phyloP scores from a whole-genome alignment of 164 flowering plant species.

The Annona cherimola region DNA sequence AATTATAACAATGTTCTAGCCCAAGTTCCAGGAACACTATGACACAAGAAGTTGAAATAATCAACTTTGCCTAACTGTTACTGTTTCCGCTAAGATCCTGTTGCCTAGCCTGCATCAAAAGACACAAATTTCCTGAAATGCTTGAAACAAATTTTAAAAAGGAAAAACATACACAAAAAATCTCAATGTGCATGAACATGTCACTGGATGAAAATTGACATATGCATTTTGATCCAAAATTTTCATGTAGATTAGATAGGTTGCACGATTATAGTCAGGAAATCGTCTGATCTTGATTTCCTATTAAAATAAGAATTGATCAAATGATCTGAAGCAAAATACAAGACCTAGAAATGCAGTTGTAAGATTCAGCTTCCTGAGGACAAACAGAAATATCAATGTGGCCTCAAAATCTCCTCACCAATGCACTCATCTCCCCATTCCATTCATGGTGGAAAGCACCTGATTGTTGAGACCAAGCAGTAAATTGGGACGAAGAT shows the following conservation, averaged over 20 bases:
- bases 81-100: slow-evolving; percentile 4
- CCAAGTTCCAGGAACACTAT: slow-evolving; percentile 5
- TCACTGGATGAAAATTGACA: background rate
- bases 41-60: background rate
- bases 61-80: slow-evolving; percentile 2
- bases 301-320: background rate
- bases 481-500: slow-evolving; percentile 5
- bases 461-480: slow-evolving; percentile 8
- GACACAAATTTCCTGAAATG: slow-evolving; percentile 7
- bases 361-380: background rate
- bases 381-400: slow-evolving; percentile 4
- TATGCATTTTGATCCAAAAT: background rate
- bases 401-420: slow-evolving; percentile 5
- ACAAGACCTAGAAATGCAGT: slow-evolving; percentile 14
- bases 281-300: slow-evolving; percentile 5
- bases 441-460: slow-evolving; percentile 1
- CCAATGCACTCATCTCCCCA: slow-evolving; percentile 11
- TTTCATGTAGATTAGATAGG: slow-evolving; percentile 3
- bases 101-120: slow-evolving; percentile 14
- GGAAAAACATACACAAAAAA: background rate
- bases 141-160: background rate
- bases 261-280: background rate
- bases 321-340: slow-evolving; percentile 11
- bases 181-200: background rate
- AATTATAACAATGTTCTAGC: slow-evolving; percentile 3